A percentile compares a stretch with the other conserved stretches of the same genome.
phyloP scores from a whole-genome alignment of 1,284 basidiomycete genomes.

The Phylloboletellus chloephorus region DNA sequence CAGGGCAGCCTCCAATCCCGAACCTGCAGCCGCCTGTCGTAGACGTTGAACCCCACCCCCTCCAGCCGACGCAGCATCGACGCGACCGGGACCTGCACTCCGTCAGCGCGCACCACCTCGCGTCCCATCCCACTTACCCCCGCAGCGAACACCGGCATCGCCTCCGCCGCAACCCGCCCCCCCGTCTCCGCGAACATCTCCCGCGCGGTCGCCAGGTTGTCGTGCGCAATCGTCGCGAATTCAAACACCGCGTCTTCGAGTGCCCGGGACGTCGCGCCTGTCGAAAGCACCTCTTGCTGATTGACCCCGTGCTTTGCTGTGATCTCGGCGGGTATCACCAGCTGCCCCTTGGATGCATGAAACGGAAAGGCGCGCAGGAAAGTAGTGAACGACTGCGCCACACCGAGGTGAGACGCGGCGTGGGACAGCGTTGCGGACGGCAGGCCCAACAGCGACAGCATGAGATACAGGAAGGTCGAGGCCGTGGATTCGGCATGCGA shows the following conservation, averaged over 20 bases:
- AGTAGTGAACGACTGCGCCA: conserved; percentile 65
- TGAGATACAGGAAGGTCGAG: conserved; percentile 74
- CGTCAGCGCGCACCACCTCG: conserved; percentile 16
- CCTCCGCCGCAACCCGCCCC: conserved; percentile 57
- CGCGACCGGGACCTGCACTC: conserved; percentile 63
- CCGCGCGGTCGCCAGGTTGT: conserved; percentile 82
- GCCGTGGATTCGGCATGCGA: conserved; percentile 75
- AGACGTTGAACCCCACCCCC: conserved; percentile 78
- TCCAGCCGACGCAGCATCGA: conserved; percentile 74
- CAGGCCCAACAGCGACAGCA: conserved; percentile 68
- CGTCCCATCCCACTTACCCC: conserved; percentile 50
- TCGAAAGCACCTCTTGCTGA: conserved; percentile 83
- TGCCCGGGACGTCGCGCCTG: conserved; percentile 57
- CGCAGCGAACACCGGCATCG: conserved; percentile 74
- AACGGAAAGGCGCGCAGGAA: conserved; percentile 75
- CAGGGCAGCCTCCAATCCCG: conserved; percentile 86
- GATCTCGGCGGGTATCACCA: conserved; percentile 83
- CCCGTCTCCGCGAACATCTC: conserved; percentile 65
- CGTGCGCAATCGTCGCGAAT: conserved; percentile 86
- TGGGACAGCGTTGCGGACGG: conserved; percentile 67
- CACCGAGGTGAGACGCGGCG: conserved; percentile 73
- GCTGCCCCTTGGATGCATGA: conserved; percentile 65
- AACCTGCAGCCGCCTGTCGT: conserved; percentile 62
- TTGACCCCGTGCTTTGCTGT: conserved; percentile 74
- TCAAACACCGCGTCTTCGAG: conserved; percentile 79